Conservation (phyloP, 805 yeast genomes). For the Suhomyces sp. region DNA sequence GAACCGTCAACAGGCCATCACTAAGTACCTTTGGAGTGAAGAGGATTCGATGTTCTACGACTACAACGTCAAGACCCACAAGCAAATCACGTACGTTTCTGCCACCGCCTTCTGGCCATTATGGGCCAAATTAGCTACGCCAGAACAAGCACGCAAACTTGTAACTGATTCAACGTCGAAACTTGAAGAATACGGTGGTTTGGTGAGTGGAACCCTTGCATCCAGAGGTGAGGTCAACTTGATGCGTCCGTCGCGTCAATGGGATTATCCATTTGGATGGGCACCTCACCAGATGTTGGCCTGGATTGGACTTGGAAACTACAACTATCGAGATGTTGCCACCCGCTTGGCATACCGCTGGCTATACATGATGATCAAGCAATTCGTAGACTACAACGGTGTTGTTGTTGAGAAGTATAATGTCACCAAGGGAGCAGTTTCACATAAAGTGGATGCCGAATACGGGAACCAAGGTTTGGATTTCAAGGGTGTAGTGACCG, state of each 20-base stretch:
- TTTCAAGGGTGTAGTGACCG: constrained; percentile 88
- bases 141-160: constrained; percentile 64
- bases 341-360: constrained; percentile 78
- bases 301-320: constrained; percentile 79
- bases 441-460: constrained; percentile 92
- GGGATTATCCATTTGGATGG: constrained; percentile 99
- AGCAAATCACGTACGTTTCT: constrained; percentile 68
- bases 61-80: constrained; percentile 60
- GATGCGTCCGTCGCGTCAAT: constrained; percentile 83
- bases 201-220: constrained; percentile 75
- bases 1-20: constrained; percentile 51
- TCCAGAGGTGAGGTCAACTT: constrained; percentile 71
- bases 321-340: constrained; percentile 65
- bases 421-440: constrained; percentile 76
- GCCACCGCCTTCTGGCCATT: constrained; percentile 92
- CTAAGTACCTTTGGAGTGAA: constrained; percentile 82
- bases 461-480: constrained; percentile 96
- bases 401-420: constrained; percentile 95
- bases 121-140: constrained; percentile 71
- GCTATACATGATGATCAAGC: constrained; percentile 84
- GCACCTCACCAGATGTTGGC: constrained; percentile 96
- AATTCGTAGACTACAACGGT: constrained; percentile 90
- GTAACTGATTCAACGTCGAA: constrained; percentile 57
- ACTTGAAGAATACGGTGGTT: constrained; percentile 85
- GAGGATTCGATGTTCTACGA: constrained; percentile 76